Evolutionary conservation across 2,329 filamentous ascomycete species (phyloP), one percentile per base, ranked within the genome.

Genomic region (Colletotrichum falcatum): DNA sequence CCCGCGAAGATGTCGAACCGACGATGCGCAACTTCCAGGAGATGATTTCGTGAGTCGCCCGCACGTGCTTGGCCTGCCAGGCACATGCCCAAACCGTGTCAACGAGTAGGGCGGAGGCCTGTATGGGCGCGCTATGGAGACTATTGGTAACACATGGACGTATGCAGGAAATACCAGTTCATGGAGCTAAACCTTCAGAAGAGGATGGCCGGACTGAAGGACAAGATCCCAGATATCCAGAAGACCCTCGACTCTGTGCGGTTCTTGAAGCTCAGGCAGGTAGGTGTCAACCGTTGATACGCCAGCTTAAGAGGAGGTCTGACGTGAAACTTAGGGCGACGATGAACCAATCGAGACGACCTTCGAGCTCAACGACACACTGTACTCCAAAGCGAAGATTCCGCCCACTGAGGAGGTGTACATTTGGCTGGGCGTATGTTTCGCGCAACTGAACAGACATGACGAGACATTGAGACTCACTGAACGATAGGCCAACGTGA

Each of bases 221-320:
- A 98, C 78, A 99, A 98, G 85, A 94, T 99, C 74, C 96, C 96
- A 0, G 96, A 99, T 80, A 98, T 99, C 74, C 91, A 94, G 77
- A 98, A 98, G 86, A 98, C 96, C 0, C 83, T 98, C 70, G 95
- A 98, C 71, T 96, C 94, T 23, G 95, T 98, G 61, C 88, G 86
- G 68, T 98, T 98, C 77, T 80, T 99, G 72, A 92, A 93, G 83
- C 87, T 90, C 70, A 88, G 92, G 79, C 92, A 92, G 81, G 92
- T 93, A 81, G 33, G 82, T 56, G 33, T 14, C 46, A 28, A 42
- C 20, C 33, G 28, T 33, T 1, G 16, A 51, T 46, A 18, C 23
- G 23, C 42, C 3, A 8, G 23, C 23, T 28, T 18, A 69, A 28
- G 39, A 26, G 26, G 59, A 35, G 12, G 14, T 49, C 51, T 71